These are phyloP conservation scores for Debaryomyces tyrocola DNA, from an alignment of 805 yeast genomes.

Conservation along the genomic window DNA sequence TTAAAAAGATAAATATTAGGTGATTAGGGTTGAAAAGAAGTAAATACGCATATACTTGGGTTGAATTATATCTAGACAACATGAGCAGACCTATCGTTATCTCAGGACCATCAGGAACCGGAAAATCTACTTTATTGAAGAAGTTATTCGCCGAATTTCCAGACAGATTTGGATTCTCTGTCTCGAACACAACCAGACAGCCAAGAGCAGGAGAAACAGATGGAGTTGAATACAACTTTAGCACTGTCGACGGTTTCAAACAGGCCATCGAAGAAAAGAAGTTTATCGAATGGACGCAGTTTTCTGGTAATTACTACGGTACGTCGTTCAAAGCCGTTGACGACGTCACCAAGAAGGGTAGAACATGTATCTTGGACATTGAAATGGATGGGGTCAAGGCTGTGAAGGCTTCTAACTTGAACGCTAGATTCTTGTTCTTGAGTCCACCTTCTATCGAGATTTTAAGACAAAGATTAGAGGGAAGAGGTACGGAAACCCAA, in stretches of 20 bases:
- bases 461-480: constrained; percentile 69
- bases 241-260: constrained; percentile 77
- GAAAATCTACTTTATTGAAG: constrained; percentile 91
- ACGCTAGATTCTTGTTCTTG: constrained; percentile 82
- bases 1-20: too few relatives aligned
- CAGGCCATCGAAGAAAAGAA: constrained; percentile 67
- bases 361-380: constrained; percentile 88
- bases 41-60: too few relatives aligned
- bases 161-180: constrained; percentile 86
- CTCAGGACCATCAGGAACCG: constrained; percentile 97
- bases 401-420: constrained; percentile 77
- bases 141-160: constrained; percentile 90
- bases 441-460: constrained; percentile 91
- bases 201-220: constrained; percentile 92
- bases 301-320: constrained; percentile 97
- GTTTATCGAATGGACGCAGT: constrained; percentile 97
- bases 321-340: constrained; percentile 85
- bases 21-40: too few relatives aligned
- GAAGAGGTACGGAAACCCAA: constrained; percentile 93
- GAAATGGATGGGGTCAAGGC: constrained; percentile 99
- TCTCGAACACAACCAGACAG: constrained; percentile 86
- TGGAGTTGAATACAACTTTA: constrained; percentile 89
- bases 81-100: constrained; percentile 81
- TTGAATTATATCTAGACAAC: neutral
- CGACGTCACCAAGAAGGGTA: constrained; percentile 62